phyloP scores from a whole-genome alignment of 176 grass and related monocot species.

The Saccharum officinarum region DNA sequence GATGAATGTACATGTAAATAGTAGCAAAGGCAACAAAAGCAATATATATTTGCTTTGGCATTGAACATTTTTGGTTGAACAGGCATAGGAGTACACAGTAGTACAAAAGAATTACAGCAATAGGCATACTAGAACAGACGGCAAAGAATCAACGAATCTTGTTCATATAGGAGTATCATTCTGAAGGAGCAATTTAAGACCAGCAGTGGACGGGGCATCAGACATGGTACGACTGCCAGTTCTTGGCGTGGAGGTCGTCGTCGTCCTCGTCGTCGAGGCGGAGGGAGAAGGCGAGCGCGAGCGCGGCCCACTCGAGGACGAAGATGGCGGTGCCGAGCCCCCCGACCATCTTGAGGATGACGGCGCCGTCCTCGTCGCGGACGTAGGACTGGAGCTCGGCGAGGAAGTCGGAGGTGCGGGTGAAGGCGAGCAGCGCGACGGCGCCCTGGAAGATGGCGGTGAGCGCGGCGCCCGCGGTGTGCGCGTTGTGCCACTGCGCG shows the following conservation, averaged over 20 bases:
- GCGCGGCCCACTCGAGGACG: conserved; percentile 82
- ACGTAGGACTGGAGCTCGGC: conserved; percentile 83
- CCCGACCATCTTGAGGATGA: conserved; percentile 97
- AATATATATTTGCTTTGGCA: conserved; percentile 47
- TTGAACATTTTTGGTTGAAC: not conserved
- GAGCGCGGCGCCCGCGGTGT: conserved; percentile 71
- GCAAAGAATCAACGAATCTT: conserved; percentile 28
- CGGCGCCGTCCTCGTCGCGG: conserved; percentile 84
- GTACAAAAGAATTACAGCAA: conserved; percentile 24
- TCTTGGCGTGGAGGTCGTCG: conserved; percentile 38
- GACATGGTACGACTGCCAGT: conserved; percentile 82
- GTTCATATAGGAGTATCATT: not conserved
- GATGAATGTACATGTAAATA: not conserved
- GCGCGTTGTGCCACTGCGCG: conserved; percentile 58
- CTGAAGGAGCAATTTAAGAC: not conserved
- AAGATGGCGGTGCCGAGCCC: conserved; percentile 79
- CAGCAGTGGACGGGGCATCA: conserved; percentile 3
- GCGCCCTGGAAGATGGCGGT: conserved; percentile 95
- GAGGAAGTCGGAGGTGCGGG: conserved; percentile 78
- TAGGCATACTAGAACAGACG: not conserved
- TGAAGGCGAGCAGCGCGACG: conserved; percentile 70
- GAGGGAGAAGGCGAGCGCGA: conserved; percentile 75
- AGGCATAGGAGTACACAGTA: not conserved
- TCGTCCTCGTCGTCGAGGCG: conserved; percentile 45
- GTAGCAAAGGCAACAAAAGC: conserved; percentile 9